phyloP scores from a whole-genome alignment of 1,284 basidiomycete genomes.

The Irpex lacteus region DNA sequence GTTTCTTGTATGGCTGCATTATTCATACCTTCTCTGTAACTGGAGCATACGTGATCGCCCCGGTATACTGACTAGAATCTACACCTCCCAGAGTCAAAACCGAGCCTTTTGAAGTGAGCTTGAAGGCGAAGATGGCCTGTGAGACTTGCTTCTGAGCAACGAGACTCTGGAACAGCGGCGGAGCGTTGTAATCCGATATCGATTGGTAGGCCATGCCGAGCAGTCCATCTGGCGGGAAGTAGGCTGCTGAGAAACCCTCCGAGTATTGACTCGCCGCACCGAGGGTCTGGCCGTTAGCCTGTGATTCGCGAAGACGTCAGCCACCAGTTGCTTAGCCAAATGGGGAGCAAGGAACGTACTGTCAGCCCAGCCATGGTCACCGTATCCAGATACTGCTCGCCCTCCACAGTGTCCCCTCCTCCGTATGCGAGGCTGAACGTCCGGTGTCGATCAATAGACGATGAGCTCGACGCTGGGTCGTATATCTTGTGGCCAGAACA shows the following conservation, averaged over 20 bases:
- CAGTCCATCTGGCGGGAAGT: constrained; percentile 46
- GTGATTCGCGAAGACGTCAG: constrained; percentile 7
- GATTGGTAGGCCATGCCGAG: constrained; percentile 44
- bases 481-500: constrained; percentile 37
- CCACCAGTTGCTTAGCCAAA: too few relatives aligned
- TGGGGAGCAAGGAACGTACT: constrained; percentile 6
- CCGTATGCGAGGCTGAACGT: constrained; percentile 28
- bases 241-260: constrained; percentile 29
- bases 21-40: constrained; percentile 32
- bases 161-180: constrained; percentile 47
- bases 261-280: constrained; percentile 48
- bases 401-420: constrained; percentile 31
- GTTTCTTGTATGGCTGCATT: constrained; percentile 12
- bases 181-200: constrained; percentile 34
- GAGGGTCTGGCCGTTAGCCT: constrained; percentile 33
- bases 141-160: constrained; percentile 34
- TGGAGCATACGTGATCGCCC: constrained; percentile 32
- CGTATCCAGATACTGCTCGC: constrained; percentile 33
- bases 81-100: constrained; percentile 60
- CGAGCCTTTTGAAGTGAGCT: constrained; percentile 41
- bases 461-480: constrained; percentile 27
- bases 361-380: constrained; percentile 19
- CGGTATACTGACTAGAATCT: constrained; percentile 38
- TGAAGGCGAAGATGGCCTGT: constrained; percentile 51
- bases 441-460: constrained; percentile 20